A percentile compares a stretch with the other conserved stretches of the same genome.
phyloP scores from a whole-genome alignment of 2,329 filamentous ascomycete genomes.

The Clonostachys rhizophaga region DNA sequence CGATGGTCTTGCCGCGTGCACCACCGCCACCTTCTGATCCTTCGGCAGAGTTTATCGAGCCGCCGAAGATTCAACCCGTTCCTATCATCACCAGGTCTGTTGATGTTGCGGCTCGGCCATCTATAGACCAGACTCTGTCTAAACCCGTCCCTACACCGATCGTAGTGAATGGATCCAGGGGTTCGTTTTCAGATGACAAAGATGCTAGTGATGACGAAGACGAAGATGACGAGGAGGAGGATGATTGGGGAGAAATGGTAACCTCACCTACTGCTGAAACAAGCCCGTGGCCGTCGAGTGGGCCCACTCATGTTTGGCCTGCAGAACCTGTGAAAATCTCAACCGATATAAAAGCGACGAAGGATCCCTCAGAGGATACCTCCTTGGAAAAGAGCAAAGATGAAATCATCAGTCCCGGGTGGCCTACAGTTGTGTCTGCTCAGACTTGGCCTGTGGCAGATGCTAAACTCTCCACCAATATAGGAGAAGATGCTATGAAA shows the following conservation, averaged over 20 bases:
- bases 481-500: neutral
- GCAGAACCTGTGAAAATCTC: neutral
- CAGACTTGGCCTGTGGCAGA: neutral
- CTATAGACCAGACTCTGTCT: too few species aligned
- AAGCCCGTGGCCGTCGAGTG: neutral
- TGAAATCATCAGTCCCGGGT: neutral
- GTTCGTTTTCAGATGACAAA: neutral
- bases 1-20: conserved; percentile 1
- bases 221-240: conserved; percentile 37
- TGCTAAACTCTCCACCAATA: neutral
- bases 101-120: too few species aligned
- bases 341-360: neutral
- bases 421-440: neutral
- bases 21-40: too few species aligned
- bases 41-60: too few species aligned
- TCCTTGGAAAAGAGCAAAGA: neutral
- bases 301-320: neutral
- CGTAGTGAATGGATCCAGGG: too few species aligned
- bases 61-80: too few species aligned
- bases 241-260: conserved; percentile 60
- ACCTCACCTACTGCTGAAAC: conserved; percentile 16
- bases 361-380: neutral
- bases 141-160: too few species aligned
- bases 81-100: too few species aligned
- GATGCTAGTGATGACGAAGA: neutral